Conservation (phyloP, 139 green algal genomes). For the Coelastrella sp. region DNA sequence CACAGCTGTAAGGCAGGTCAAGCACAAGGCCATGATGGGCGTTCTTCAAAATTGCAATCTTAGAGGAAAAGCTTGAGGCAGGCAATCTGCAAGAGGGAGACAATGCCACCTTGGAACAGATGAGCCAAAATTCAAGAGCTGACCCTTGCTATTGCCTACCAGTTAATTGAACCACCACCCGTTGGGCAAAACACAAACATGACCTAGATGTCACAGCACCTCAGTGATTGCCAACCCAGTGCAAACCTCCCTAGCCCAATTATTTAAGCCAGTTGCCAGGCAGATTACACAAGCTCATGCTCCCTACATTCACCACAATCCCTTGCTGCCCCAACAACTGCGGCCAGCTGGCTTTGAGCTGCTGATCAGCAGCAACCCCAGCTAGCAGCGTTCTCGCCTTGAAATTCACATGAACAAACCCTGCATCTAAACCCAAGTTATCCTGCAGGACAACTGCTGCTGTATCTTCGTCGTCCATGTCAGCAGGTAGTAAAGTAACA, state of each 20-base stretch:
- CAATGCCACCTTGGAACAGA: too few species aligned
- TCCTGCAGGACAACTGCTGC: slow-evolving; percentile 30
- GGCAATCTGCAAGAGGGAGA: too few species aligned
- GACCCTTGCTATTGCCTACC: too few species aligned
- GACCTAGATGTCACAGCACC: background rate
- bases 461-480: slow-evolving; percentile 46
- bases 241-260: background rate
- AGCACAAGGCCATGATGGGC: too few species aligned
- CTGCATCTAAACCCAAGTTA: background rate
- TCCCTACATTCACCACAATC: slow-evolving; percentile 29
- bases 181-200: too few species aligned
- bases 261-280: background rate
- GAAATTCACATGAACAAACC: slow-evolving; percentile 19
- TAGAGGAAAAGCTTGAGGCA: too few species aligned
- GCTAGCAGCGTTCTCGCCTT: slow-evolving; percentile 17
- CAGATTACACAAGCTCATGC: slow-evolving; percentile 9
- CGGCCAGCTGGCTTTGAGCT: background rate
- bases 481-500: slow-evolving; percentile 35
- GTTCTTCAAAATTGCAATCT: too few species aligned
- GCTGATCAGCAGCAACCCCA: slow-evolving; percentile 11
- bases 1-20: too few species aligned
- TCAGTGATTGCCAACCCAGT: background rate
- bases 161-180: too few species aligned
- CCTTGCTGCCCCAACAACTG: background rate
- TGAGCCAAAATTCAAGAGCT: too few species aligned